Percentiles rank a stretch among this genome's conserved stretches.
These are phyloP conservation scores for Corymbia calophylla DNA, from an alignment of 441 rosid genomes.

Conservation along the genomic window DNA sequence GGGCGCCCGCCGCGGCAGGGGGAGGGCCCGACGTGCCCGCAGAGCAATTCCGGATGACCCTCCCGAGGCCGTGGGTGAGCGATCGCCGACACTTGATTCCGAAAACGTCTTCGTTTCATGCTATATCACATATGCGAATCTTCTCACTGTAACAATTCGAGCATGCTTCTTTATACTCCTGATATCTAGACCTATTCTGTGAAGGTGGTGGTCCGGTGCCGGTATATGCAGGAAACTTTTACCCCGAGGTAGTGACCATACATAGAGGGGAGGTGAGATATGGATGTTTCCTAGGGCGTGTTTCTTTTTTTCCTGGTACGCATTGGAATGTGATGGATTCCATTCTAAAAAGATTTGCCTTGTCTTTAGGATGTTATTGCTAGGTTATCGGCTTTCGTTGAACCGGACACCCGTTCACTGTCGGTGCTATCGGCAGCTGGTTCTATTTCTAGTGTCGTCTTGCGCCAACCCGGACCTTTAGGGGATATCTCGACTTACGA, in stretches of 20 bases:
- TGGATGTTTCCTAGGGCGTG: neutral
- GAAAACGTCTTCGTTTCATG: neutral
- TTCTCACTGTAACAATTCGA: neutral
- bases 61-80: conserved; percentile 20
- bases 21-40: conserved; percentile 30
- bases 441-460: conserved; percentile 16
- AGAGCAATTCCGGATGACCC: conserved; percentile 22
- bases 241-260: conserved; percentile 18
- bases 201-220: conserved; percentile 14
- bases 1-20: neutral
- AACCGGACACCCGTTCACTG: conserved; percentile 11
- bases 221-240: conserved; percentile 22
- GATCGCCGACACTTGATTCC: neutral
- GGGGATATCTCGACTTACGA: conserved; percentile 19
- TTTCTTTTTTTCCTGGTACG: neutral
- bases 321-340: neutral
- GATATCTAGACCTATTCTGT: neutral
- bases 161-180: neutral
- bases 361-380: conserved; percentile 20
- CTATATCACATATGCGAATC: neutral
- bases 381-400: conserved; percentile 9
- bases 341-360: neutral
- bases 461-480: conserved; percentile 18
- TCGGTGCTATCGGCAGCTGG: conserved; percentile 40
- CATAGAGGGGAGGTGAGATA: conserved; percentile 32